These are phyloP conservation scores for Arthrobotrys conoides DNA, from an alignment of 2,329 filamentous ascomycete genomes.

Conservation along the genomic window DNA sequence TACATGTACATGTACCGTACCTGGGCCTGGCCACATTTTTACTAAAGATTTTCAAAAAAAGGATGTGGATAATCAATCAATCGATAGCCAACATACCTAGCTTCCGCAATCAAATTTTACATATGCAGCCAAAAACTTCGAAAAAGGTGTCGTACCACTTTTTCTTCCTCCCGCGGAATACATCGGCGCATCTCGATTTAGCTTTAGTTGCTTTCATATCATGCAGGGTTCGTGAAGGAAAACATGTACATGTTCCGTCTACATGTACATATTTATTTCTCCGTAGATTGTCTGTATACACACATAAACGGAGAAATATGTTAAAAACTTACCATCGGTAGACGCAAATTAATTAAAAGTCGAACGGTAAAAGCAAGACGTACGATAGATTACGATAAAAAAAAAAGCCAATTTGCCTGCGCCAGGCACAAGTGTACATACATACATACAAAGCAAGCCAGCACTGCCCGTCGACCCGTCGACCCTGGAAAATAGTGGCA, in stretches of 20 bases:
- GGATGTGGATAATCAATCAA: too few relatives aligned
- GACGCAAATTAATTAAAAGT: slow-evolving; percentile 16
- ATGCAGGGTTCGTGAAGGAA: background rate
- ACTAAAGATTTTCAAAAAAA: too few relatives aligned
- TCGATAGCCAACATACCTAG: too few relatives aligned
- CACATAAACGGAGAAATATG: background rate
- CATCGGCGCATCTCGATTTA: background rate
- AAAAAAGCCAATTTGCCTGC: slow-evolving; percentile 3
- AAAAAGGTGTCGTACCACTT: slow-evolving; percentile 3
- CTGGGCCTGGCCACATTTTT: too few relatives aligned
- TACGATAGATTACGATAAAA: background rate
- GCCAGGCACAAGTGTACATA: background rate
- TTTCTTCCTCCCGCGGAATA: slow-evolving; percentile 11
- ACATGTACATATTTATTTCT: slow-evolving; percentile 5
- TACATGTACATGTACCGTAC: too few relatives aligned
- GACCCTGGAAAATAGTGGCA: slow-evolving; percentile 13
- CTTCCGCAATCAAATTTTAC: slow-evolving; percentile 31
- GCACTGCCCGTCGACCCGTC: slow-evolving; percentile 12
- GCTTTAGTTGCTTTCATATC: background rate
- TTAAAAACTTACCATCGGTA: slow-evolving; percentile 15
- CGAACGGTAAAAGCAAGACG: background rate
- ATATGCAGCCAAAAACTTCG: background rate
- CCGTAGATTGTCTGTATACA: slow-evolving; percentile 9
- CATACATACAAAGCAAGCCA: too few relatives aligned
- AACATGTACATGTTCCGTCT: background rate